Base-by-base conservation (phyloP, 2,329 filamentous ascomycete genomes). In the Xylariaceae sp. region DNA sequence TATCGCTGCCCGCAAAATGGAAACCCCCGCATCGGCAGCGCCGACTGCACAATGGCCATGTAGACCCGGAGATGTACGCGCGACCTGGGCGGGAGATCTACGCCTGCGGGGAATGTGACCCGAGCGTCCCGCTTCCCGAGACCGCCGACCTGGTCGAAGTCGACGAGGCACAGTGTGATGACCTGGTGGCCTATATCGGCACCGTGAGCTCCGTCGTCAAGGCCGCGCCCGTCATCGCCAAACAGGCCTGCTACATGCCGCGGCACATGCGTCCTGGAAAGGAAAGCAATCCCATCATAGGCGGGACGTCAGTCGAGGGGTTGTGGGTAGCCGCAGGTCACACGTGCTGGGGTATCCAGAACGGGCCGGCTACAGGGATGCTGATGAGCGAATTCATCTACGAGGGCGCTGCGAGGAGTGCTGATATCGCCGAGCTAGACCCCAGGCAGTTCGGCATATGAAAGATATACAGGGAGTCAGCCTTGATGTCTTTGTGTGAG, bases 281-380 rank as follows among this genome's bases (percentile, higher is more conserved):
- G 50, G 82, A 84, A 71, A 76, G 75, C 44, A 86, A 84, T 0
- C 93, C 94, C 4, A 74, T 97, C 53, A 82, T 97, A 23, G 94
- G 94, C 0, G 77, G 81, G 56, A 92, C 92, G 6, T 82, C 82
- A 1, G 84, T 88, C 0, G 82, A 85, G 5, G 92, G 92, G 0
- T 69, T 97, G 49, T 87, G 88, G 73, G 79, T 97, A 61, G 94
- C 94, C 0, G 83, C 90, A 0, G 94, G 94, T 0, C 94, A 99
- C 77, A 96, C 92, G 1, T 97, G 93, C 76, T 99, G 94, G 94
- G 94, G 94, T 0, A 96, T 99, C 18, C 93, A 97, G 76, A 97
- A 99, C 76, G 91, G 87, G 0, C 92, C 93, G 1, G 94, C 82
- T 1, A 97, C 93, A 6, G 90, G 90, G 3, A 90, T 87, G 74